A percentile compares a stretch with the other conserved stretches of the same genome.
Conservation (phyloP, 805 yeast species). For the Suhomyces pyralidae region DNA sequence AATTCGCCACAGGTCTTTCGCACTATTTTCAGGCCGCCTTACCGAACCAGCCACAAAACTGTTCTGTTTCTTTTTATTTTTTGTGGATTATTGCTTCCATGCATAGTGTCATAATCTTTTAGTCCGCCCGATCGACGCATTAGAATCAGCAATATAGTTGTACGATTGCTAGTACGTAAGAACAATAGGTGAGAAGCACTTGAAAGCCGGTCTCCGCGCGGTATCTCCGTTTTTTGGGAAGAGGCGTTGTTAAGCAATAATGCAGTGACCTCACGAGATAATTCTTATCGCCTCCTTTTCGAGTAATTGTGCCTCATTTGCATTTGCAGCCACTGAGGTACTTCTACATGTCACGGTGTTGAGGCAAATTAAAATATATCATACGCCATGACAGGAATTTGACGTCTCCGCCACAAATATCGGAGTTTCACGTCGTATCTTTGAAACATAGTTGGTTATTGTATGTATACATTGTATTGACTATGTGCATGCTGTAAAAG, state of each 20-base stretch:
- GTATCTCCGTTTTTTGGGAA: not conserved
- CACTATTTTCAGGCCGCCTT: not conserved
- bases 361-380: not conserved
- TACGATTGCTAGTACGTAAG: not conserved
- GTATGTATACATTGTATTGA: not conserved
- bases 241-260: not conserved
- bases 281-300: not conserved
- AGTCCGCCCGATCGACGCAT: not conserved
- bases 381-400: not conserved
- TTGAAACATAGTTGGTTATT: not conserved
- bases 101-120: not conserved
- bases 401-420: not conserved
- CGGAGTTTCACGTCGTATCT: not conserved
- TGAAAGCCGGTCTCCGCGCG: not conserved
- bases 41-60: not conserved
- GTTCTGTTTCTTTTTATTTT: not conserved
- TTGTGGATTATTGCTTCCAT: not conserved
- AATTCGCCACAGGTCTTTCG: not conserved
- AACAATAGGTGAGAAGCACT: not conserved
- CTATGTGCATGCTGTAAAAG: not conserved
- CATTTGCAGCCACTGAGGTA: not conserved
- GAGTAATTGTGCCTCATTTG: not conserved
- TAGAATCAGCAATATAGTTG: not conserved
- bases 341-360: not conserved
- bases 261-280: not conserved